Percentiles rank a stretch among this genome's conserved stretches.
Evolutionary conservation across 441 rosid genomes (phyloP).

Genomic region (Rhodomyrtus psidioides): DNA sequence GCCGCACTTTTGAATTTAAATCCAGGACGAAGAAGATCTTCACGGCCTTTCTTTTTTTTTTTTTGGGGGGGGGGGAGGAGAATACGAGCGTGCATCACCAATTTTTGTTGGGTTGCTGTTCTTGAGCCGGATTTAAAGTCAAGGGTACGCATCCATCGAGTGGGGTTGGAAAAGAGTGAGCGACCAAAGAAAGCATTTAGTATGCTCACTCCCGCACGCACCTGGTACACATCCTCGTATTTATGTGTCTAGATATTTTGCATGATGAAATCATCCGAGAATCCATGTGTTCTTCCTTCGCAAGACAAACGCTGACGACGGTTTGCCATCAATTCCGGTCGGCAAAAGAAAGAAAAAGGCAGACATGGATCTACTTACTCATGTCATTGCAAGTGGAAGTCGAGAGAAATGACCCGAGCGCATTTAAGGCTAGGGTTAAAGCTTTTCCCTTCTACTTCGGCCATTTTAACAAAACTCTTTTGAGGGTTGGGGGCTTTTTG

Average conservation of each 20-base stretch:
- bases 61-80: no score
- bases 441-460: not conserved
- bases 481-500: not conserved
- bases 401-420: not conserved
- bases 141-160: constrained; percentile 34
- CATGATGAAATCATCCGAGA: constrained; percentile 47
- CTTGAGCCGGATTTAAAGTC: constrained; percentile 14
- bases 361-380: not conserved
- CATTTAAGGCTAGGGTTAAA: not conserved
- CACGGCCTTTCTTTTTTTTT: not conserved
- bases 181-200: constrained; percentile 45
- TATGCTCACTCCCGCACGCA: not conserved
- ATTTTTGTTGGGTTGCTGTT: constrained; percentile 9
- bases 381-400: not conserved
- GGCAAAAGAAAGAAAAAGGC: not conserved
- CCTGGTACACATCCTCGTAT: constrained; percentile 48
- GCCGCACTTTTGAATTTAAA: not conserved
- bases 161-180: constrained; percentile 10
- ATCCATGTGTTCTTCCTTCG: constrained; percentile 47
- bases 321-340: not conserved
- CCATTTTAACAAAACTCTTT: not conserved
- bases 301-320: constrained; percentile 14
- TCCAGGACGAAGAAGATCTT: not conserved
- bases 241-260: constrained; percentile 50
- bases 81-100: not conserved